Base-by-base conservation (phyloP, 176 grass and related monocot genomes). In the Carex myosuroides region DNA sequence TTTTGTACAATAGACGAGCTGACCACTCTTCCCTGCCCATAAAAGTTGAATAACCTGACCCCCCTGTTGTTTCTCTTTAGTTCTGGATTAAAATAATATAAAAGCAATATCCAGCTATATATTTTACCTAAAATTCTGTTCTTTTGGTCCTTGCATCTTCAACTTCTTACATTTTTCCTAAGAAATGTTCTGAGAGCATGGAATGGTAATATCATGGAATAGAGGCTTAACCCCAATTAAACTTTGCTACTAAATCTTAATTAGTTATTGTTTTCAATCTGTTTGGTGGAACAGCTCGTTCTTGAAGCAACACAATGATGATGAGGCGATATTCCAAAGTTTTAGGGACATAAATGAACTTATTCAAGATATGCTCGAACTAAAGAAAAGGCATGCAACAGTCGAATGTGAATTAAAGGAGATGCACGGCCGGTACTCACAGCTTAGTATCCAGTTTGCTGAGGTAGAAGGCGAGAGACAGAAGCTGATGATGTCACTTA, bases 271-370 rank as follows among this genome's bases (percentile, higher is more conserved):
- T 56, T 55, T 77, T 77, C 13, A 56, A 77, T 77, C 13, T 79
- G 64, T 86, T 61, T 77, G 66, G 30, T 82, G 16, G 7, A 3
- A 54, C 86, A 99, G 96, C 86, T 99, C 89, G 26, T 99, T 99
- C 85, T 84, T 95, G 86, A 95, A 89, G 87, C 96, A 95, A 84
- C 96, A 95, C 46, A 93, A 92, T 1, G 89, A 99, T 60, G 89
- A 95, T 66, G 93, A 87, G 56, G 88, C 91, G 60, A 80, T 92
- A 60, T 95, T 93, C 71, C 93, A 99, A 60, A 95, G 93, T 90
- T 99, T 99, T 75, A 90, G 89, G 87, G 93, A 99, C 77, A 99
- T 95, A 57, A 99, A 99, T 81, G 96, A 99, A 90, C 70, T 99
- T 70, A 99, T 99, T 89, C 93, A 94, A 86, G 91, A 95, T 70